Percentiles rank a stretch among this genome's conserved stretches.
phyloP scores from a whole-genome alignment of 2,329 filamentous ascomycete genomes.

The Colletotrichum higginsianum region DNA sequence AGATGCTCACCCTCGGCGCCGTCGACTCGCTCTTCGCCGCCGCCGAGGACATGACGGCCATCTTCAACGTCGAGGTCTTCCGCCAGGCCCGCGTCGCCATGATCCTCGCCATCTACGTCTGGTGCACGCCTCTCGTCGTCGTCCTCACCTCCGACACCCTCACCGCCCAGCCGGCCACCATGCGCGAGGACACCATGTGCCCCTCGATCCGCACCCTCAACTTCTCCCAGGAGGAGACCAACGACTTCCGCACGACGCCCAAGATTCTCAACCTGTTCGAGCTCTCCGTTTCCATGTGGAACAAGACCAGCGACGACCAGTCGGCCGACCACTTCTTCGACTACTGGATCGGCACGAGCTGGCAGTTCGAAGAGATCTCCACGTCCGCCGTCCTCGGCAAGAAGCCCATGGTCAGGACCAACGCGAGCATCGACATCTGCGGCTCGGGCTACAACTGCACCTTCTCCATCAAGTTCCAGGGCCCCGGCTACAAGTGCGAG shows the following conservation, averaged over 20 bases:
- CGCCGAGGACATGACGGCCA: constrained; percentile 50
- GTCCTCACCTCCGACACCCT: constrained; percentile 57
- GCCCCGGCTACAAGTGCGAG: constrained; percentile 55
- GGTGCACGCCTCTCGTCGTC: constrained; percentile 56
- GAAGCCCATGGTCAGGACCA: constrained; percentile 44
- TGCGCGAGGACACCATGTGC: constrained; percentile 48
- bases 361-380: constrained; percentile 48
- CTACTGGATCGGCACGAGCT: constrained; percentile 49
- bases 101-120: constrained; percentile 53
- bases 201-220: constrained; percentile 51
- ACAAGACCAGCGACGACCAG: constrained; percentile 47
- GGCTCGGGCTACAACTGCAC: constrained; percentile 54
- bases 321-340: constrained; percentile 50
- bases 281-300: constrained; percentile 51
- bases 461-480: constrained; percentile 52
- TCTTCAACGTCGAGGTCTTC: constrained; percentile 51
- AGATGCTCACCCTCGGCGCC: constrained; percentile 43
- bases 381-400: constrained; percentile 47
- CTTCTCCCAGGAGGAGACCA: constrained; percentile 52
- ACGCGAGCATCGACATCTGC: constrained; percentile 52
- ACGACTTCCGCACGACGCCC: constrained; percentile 52
- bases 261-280: constrained; percentile 48
- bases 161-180: constrained; percentile 48
- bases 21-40: constrained; percentile 52
- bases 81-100: constrained; percentile 52